Evolutionary conservation across 805 yeast species (phyloP), one percentile per base, ranked within the genome.

Genomic region (Candida maesae): DNA sequence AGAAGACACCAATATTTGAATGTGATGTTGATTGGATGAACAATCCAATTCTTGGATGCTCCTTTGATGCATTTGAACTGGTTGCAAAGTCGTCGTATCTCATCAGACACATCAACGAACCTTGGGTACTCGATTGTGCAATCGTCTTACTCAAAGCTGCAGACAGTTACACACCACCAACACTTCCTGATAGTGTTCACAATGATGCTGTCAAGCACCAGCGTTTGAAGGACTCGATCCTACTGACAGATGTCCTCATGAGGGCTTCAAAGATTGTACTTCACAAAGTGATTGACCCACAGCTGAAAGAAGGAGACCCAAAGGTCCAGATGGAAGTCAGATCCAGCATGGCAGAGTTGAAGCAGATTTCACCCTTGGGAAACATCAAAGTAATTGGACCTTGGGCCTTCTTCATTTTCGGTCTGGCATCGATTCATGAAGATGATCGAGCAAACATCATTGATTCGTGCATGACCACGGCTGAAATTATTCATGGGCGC

Each of bases 11-110:
- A 12, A 42, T 71, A 4, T 67, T 62, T 43, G 53, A 59, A 20
- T 59, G 66, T 44, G 60, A 58, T 12, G 63, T 61, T 14, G 51
- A 51, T 13, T 67, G 71, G 71, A 65, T 67, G 69, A 67, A 67
- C 41, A 65, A 67, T 42, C 73, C 73, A 0, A 61, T 67, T 1
- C 44, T 65, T 9, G 73, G 73, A 2, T 63, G 70, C 7, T 60
- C 69, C 1, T 47, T 56, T 3, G 65, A 59, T 11, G 48, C 67
- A 0, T 67, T 53, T 44, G 70, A 66, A 40, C 35, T 62, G 6
- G 57, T 60, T 9, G 65, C 67, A 3, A 67, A 67, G 41, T 58
- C 63, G 1, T 57, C 65, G 1, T 66, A 63, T 53, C 45, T 67
- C 11, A 19, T 46, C 36, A 35, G 51, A 19, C 43, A 46, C 23